Evolutionary conservation across 2,329 filamentous ascomycete genomes (phyloP), one percentile per base, ranked within the genome.

Genomic region (Cercospora canescens): DNA sequence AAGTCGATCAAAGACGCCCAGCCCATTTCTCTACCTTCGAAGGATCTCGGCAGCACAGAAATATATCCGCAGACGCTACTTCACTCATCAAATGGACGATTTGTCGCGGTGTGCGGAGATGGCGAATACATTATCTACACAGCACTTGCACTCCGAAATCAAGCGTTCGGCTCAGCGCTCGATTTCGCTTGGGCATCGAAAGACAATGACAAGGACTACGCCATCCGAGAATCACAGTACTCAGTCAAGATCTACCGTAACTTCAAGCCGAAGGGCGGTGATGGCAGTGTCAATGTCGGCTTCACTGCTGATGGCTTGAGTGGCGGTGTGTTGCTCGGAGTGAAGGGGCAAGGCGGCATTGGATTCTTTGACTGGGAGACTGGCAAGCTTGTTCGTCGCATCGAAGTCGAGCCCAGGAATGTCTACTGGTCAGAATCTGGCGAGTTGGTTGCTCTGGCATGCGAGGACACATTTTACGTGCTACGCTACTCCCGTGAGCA

Each of bases 121-220:
- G 95, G 95, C 69, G 95, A 99, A 80, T 99, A 97, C 82, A 98
- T 98, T 78, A 97, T 98, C 75, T 98, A 98, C 83, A 98, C 95
- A 30, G 94, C 95, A 63, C 86, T 98, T 65, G 94, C 94, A 3
- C 96, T 96, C 87, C 89, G 95, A 77, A 98, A 99, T 81, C 97
- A 98, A 83, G 93, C 93, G 3, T 99, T 99, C 75, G 95, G 95
- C 24, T 94, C 92, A 45, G 95, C 94, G 6, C 83, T 98, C 60
- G 95, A 99, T 81, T 99, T 99, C 78, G 94, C 92, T 11, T 99
- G 95, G 95, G 94, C 91, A 0, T 92, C 92, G 52, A 97, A 97
- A 81, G 94, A 97, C 65, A 97, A 97, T 81, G 96, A 93, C 82
- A 98, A 97, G 79, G 95, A 99, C 79, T 98, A 96, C 76, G 95